Evolutionary conservation across 805 yeast genomes (phyloP).

Genomic region (Barnettozyma salicaria): DNA sequence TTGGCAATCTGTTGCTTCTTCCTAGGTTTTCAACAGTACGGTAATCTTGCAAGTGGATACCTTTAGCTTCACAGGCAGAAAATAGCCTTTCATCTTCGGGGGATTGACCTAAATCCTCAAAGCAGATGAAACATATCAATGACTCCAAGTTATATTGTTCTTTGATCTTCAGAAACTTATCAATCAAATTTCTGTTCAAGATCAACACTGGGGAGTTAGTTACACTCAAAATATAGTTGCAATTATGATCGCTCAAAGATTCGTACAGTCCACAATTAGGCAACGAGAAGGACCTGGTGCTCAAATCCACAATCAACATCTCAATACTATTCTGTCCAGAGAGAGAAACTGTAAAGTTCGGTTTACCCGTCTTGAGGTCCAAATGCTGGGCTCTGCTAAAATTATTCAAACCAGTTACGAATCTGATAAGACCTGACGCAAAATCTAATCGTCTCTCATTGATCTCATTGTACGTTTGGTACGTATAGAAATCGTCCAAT

Average conservation of each 20-base stretch:
- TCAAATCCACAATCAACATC: conserved; percentile 55
- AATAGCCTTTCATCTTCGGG: conserved; percentile 5
- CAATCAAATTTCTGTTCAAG: conserved; percentile 39
- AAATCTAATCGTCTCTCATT: conserved; percentile 33
- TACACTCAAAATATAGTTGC: conserved; percentile 44
- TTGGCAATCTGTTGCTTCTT: conserved; percentile 24
- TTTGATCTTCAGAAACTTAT: conserved; percentile 36
- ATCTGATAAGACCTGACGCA: conserved; percentile 40
- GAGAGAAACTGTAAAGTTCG: conserved; percentile 39
- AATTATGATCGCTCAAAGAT: conserved; percentile 41
- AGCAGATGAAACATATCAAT: conserved; percentile 15
- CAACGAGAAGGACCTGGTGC: conserved; percentile 45
- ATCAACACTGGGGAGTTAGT: conserved; percentile 50
- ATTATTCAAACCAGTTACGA: conserved; percentile 23
- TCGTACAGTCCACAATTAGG: conserved; percentile 39
- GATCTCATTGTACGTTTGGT: conserved; percentile 34
- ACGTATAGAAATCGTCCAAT: conserved; percentile 36
- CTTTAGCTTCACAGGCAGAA: conserved; percentile 4
- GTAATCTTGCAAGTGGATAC: conserved; percentile 31
- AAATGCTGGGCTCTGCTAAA: conserved; percentile 7
- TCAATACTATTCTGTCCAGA: conserved; percentile 48
- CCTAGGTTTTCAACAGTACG: conserved; percentile 29
- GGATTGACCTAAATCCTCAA: conserved; percentile 11
- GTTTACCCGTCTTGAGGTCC: conserved; percentile 11
- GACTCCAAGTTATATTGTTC: conserved; percentile 20